Evolutionary conservation across 2,329 filamentous ascomycete species (phyloP).

Genomic region (Xylaria sp.): DNA sequence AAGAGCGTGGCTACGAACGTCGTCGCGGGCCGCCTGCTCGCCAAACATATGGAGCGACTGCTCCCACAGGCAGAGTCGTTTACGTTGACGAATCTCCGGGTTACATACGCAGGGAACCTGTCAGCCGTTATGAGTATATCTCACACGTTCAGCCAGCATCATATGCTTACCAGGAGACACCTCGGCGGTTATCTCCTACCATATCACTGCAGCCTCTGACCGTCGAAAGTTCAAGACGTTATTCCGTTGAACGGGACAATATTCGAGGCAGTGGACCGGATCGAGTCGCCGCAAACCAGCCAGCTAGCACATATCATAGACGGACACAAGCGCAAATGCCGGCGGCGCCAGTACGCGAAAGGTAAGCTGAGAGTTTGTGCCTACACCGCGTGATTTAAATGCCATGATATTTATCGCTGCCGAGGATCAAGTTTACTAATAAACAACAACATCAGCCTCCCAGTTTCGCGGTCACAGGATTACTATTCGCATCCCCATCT

Average conservation of each 20-base stretch:
- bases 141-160: conserved; percentile 7
- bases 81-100: conserved; percentile 21
- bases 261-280: conserved; percentile 11
- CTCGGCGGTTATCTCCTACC: conserved; percentile 8
- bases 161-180: conserved; percentile 15
- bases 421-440: conserved; percentile 15
- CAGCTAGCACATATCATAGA: conserved; percentile 6
- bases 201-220: conserved; percentile 6
- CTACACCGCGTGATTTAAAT: neutral
- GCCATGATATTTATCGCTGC: neutral
- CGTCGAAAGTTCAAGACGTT: neutral
- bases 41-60: conserved; percentile 17
- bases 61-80: conserved; percentile 20
- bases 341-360: conserved; percentile 15
- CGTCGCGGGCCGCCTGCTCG: conserved; percentile 20
- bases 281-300: conserved; percentile 14
- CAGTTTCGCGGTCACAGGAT: conserved; percentile 3
- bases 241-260: conserved; percentile 15
- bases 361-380: conserved; percentile 20
- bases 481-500: conserved; percentile 10
- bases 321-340: conserved; percentile 12
- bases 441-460: conserved; percentile 16
- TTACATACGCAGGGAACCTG: conserved; percentile 14
- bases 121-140: conserved; percentile 10
- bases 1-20: conserved; percentile 17